Conservation (phyloP, 2,329 filamentous ascomycete genomes). For the Cladosporium colombiae region DNA sequence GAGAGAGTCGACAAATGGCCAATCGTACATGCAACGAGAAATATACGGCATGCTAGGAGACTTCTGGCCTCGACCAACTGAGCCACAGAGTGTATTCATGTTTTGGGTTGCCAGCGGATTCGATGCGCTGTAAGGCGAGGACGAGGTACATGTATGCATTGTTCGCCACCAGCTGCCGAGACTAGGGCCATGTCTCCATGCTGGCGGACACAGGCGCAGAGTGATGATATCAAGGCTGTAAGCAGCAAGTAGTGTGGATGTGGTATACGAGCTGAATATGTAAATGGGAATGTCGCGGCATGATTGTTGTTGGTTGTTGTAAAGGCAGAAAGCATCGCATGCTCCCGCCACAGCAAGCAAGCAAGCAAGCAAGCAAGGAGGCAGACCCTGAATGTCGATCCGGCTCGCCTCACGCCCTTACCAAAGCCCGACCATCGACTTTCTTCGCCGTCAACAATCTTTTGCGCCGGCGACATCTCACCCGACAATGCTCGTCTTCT, state of each 20-base stretch:
- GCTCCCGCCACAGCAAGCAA: not conserved
- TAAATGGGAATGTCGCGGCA: too few relatives aligned
- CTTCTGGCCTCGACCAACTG: too few relatives aligned
- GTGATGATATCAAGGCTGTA: not conserved
- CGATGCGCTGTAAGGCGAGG: too few relatives aligned
- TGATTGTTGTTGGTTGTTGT: not conserved
- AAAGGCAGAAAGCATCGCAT: not conserved
- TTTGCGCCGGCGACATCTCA: not conserved
- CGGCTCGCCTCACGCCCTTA: not conserved
- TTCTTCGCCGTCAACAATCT: not conserved
- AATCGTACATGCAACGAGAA: not conserved
- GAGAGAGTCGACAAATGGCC: too few relatives aligned
- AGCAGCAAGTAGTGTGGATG: too few relatives aligned
- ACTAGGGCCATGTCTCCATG: not conserved
- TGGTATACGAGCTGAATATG: too few relatives aligned
- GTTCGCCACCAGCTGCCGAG: not conserved
- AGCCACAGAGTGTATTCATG: too few relatives aligned
- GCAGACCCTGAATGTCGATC: not conserved
- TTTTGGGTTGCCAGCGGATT: not conserved
- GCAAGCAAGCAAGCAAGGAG: not conserved
- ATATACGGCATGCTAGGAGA: not conserved
- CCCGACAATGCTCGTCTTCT: conserved; percentile 29
- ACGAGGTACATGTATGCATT: not conserved
- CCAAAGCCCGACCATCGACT: not conserved
- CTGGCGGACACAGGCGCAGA: not conserved